Percentiles rank a stretch among this genome's conserved stretches.
Conservation (phyloP, 2,329 filamentous ascomycete species). For the Arthrinium puccinioides region DNA sequence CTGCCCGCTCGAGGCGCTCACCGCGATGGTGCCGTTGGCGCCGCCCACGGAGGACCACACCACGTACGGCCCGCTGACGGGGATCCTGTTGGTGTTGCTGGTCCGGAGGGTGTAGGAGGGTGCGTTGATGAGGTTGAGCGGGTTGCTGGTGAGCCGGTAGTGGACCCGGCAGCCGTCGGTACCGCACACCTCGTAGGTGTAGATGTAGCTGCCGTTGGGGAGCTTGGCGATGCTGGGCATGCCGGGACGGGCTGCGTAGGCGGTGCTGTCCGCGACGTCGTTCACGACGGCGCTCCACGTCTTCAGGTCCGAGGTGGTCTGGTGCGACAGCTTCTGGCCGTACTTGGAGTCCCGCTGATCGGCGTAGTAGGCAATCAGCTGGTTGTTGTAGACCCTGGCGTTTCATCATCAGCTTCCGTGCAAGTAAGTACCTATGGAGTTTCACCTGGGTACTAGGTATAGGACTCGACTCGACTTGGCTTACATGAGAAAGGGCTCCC, state of each 20-base stretch:
- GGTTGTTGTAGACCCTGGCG: conserved; percentile 54
- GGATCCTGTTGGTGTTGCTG: conserved; percentile 10
- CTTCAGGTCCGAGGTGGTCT: conserved; percentile 49
- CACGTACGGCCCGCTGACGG: conserved; percentile 17
- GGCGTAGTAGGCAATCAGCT: conserved; percentile 61
- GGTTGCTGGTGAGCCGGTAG: conserved; percentile 15
- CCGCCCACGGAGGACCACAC: conserved; percentile 19
- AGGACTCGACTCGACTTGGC: conserved; percentile 19
- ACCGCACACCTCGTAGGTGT: conserved; percentile 34
- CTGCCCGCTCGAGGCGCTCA: conserved; percentile 14
- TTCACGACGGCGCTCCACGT: conserved; percentile 53
- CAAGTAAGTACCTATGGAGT: no score
- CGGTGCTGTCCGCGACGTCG: conserved; percentile 48
- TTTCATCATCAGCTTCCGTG: no score
- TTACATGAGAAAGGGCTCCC: conserved; percentile 60
- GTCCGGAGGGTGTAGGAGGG: conserved; percentile 7
- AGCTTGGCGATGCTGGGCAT: conserved; percentile 46
- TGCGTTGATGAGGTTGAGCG: conserved; percentile 9
- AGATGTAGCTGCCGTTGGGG: conserved; percentile 53
- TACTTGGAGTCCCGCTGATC: conserved; percentile 60
- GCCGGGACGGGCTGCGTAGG: conserved; percentile 21
- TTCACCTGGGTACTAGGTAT: conserved; percentile 52
- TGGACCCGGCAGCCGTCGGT: conserved; percentile 15
- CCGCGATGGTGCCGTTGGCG: conserved; percentile 17
- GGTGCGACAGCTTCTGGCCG: conserved; percentile 64